phyloP scores from a whole-genome alignment of 2,329 filamentous ascomycete species.

The Verruconis gallopava region DNA sequence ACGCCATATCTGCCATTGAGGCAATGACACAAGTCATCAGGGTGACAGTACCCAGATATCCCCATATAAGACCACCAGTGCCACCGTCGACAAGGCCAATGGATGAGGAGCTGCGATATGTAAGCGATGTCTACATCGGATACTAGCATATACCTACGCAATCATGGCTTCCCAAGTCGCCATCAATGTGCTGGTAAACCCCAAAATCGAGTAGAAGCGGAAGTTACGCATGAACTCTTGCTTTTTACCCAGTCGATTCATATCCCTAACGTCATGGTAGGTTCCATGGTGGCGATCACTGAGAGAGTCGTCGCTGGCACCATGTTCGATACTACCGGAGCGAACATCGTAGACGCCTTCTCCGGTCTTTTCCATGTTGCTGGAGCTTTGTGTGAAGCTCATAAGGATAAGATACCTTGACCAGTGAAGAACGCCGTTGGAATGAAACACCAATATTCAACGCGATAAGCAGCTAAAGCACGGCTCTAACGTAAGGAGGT shows the following conservation, averaged over 20 bases:
- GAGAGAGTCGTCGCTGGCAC: slow-evolving; percentile 5
- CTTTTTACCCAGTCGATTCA: slow-evolving; percentile 9
- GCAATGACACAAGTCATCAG: slow-evolving; percentile 8
- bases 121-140: background rate
- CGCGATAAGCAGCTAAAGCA: background rate
- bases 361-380: background rate
- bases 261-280: slow-evolving; percentile 9
- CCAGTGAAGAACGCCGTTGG: background rate
- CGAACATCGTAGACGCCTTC: slow-evolving; percentile 6
- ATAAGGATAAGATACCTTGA: background rate
- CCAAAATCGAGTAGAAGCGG: slow-evolving; percentile 10
- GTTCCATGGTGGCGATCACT: slow-evolving; percentile 8
- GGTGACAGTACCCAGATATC: slow-evolving; percentile 2
- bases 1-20: slow-evolving; percentile 13
- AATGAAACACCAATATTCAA: background rate
- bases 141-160: slow-evolving; percentile 1
- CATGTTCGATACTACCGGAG: slow-evolving; percentile 3
- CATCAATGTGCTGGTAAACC: slow-evolving; percentile 10
- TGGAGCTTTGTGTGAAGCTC: background rate
- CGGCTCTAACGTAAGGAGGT: no score
- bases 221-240: slow-evolving; percentile 12
- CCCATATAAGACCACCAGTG: slow-evolving; percentile 10
- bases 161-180: slow-evolving; percentile 10
- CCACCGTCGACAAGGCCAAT: slow-evolving; percentile 12
- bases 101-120: slow-evolving; percentile 1